Conservation (phyloP, 1,139 yeast genomes). For the Nakaseomyces glabratus region DNA sequence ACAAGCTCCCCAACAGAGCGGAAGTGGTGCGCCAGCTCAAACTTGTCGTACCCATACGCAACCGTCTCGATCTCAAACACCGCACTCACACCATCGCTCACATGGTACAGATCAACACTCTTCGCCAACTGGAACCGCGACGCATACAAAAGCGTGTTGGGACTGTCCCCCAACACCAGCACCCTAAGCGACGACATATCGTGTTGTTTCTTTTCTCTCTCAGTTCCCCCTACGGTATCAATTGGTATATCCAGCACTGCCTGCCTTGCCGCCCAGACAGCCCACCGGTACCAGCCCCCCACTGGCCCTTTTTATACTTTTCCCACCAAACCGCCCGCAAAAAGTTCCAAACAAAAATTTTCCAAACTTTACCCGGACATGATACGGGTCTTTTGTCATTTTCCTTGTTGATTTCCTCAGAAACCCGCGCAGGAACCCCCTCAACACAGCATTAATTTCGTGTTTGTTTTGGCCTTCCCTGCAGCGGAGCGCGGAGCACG, state of each 20-base stretch:
- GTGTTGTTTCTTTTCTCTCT: neutral
- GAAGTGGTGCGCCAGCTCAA: conserved; percentile 22
- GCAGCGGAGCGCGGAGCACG: too few relatives aligned
- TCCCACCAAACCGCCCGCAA: too few relatives aligned
- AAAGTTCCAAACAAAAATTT: too few relatives aligned
- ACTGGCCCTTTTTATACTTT: too few relatives aligned
- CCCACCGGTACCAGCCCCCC: too few relatives aligned
- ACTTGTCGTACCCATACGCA: conserved; percentile 22
- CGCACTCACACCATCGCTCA: conserved; percentile 19
- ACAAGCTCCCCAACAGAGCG: conserved; percentile 17
- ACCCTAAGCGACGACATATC: conserved; percentile 22
- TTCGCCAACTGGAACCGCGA: conserved; percentile 30
- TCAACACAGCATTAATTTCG: too few relatives aligned
- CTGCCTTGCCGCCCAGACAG: too few relatives aligned
- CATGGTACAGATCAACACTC: conserved; percentile 28
- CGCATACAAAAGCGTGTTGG: conserved; percentile 27
- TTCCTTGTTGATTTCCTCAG: too few relatives aligned
- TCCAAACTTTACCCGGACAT: too few relatives aligned
- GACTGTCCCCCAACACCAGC: conserved; percentile 27
- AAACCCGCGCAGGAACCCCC: too few relatives aligned
- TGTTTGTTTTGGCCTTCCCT: too few relatives aligned
- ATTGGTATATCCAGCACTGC: neutral
- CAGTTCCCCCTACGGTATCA: neutral
- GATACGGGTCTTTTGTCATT: too few relatives aligned
- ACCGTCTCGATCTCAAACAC: conserved; percentile 20